Evolutionary conservation across 352 stramenopile species (phyloP).

Genomic region (Phytopythium vexans): DNA sequence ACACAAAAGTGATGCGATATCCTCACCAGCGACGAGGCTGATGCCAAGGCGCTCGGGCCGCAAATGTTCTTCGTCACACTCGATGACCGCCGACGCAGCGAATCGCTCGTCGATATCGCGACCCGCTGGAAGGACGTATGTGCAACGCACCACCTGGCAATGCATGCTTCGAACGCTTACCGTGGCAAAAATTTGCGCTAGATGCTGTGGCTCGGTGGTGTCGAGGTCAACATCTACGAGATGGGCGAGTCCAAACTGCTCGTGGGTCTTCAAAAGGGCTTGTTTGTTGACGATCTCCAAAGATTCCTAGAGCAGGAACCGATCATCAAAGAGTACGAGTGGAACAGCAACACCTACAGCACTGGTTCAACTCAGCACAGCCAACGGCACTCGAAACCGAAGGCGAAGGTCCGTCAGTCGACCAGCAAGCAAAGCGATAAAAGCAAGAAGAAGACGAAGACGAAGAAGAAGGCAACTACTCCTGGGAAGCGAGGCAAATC

Average conservation of each 20-base stretch:
- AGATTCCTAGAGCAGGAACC: slow-evolving; percentile 48
- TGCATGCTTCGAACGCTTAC: background rate
- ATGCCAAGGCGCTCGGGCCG: slow-evolving; percentile 52
- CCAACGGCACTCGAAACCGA: too few relatives aligned
- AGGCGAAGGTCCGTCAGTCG: too few relatives aligned
- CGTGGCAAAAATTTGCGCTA: slow-evolving; percentile 4
- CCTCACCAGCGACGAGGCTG: slow-evolving; percentile 22
- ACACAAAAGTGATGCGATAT: background rate
- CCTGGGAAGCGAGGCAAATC: slow-evolving; percentile 4
- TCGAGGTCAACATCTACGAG: slow-evolving; percentile 72
- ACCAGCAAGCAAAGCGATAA: background rate
- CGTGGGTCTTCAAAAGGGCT: slow-evolving; percentile 59
- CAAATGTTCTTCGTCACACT: slow-evolving; percentile 84
- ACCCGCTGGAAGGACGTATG: slow-evolving; percentile 71
- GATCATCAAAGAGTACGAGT: slow-evolving; percentile 63
- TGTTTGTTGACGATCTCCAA: slow-evolving; percentile 41
- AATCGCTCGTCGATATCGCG: slow-evolving; percentile 42
- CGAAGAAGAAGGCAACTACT: slow-evolving; percentile 9
- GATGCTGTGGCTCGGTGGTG: slow-evolving; percentile 73
- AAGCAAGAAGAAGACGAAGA: slow-evolving; percentile 13
- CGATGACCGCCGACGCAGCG: slow-evolving; percentile 2
- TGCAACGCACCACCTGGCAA: background rate
- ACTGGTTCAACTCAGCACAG: background rate
- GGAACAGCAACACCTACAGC: slow-evolving; percentile 43
- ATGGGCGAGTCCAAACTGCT: slow-evolving; percentile 53